Evolutionary conservation across 305 asterid species (phyloP).

Genomic region (Fraxinus sp.): DNA sequence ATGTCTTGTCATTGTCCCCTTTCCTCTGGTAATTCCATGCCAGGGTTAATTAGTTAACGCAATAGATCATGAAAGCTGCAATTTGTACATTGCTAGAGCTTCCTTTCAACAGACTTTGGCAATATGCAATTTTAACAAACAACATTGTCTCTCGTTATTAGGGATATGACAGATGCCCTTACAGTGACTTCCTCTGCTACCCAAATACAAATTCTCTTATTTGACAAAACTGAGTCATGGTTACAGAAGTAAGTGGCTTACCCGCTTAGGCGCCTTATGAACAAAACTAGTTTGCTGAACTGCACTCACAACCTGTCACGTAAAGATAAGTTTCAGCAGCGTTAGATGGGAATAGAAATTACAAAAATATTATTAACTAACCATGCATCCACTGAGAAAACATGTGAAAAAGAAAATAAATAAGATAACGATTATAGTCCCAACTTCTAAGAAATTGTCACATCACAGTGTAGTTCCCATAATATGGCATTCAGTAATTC

Average conservation of each 20-base stretch:
- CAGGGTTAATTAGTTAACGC: background rate
- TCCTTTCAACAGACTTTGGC: background rate
- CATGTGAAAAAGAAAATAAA: background rate
- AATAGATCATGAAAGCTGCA: background rate
- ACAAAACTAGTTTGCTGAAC: constrained; percentile 61
- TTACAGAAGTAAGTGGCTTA: constrained; percentile 28
- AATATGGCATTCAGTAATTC: background rate
- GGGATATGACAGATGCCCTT: background rate
- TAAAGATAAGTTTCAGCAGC: constrained; percentile 24
- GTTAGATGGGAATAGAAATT: background rate
- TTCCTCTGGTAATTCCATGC: constrained; percentile 6
- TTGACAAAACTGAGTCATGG: background rate
- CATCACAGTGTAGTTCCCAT: background rate
- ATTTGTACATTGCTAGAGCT: background rate
- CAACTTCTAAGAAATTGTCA: background rate
- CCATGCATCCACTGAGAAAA: background rate
- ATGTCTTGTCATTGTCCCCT: background rate
- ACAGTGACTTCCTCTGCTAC: background rate
- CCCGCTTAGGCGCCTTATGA: constrained; percentile 82
- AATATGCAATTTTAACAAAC: background rate
- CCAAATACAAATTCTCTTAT: background rate
- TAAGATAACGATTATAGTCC: background rate
- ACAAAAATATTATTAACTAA: background rate
- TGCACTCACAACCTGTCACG: constrained; percentile 61
- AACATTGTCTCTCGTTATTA: background rate